Percentiles rank a stretch among this genome's conserved stretches.
Conservation (phyloP, 2,329 filamentous ascomycete genomes). For the Aspergillus fumigatiaffinis region DNA sequence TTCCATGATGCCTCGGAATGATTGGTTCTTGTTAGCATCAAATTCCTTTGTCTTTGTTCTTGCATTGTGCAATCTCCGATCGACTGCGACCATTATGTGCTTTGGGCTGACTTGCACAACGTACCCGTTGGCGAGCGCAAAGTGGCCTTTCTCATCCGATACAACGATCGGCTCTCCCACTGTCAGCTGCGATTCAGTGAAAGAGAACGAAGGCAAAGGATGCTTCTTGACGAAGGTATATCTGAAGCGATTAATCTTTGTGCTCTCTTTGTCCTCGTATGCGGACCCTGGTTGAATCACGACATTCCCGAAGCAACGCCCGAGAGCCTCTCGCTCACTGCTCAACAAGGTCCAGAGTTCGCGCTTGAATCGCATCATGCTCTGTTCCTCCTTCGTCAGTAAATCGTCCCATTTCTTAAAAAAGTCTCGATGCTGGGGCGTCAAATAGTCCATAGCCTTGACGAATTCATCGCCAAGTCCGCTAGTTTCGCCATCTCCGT, state of each 20-base stretch:
- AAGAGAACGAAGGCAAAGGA: slow-evolving; percentile 64
- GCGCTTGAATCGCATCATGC: slow-evolving; percentile 77
- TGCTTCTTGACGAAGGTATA: slow-evolving; percentile 79
- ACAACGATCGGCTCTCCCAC: slow-evolving; percentile 92
- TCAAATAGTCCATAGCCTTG: slow-evolving; percentile 74
- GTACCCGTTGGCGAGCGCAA: slow-evolving; percentile 88
- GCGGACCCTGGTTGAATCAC: slow-evolving; percentile 75
- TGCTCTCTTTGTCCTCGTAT: slow-evolving; percentile 62
- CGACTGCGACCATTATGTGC: slow-evolving; percentile 81
- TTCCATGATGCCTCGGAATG: slow-evolving; percentile 89
- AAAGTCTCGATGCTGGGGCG: slow-evolving; percentile 69
- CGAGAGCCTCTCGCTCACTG: slow-evolving; percentile 77
- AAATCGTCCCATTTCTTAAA: slow-evolving; percentile 94
- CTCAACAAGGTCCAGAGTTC: slow-evolving; percentile 98
- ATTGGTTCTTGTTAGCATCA: slow-evolving; percentile 71
- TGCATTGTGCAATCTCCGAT: slow-evolving; percentile 82
- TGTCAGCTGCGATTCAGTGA: slow-evolving; percentile 82
- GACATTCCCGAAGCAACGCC: slow-evolving; percentile 85
- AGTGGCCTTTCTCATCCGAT: slow-evolving; percentile 92
- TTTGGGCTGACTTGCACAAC: slow-evolving; percentile 72
- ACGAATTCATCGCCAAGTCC: slow-evolving; percentile 79
- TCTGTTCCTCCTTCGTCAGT: slow-evolving; percentile 89
- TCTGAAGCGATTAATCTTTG: slow-evolving; percentile 85
- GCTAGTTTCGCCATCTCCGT: slow-evolving; percentile 75
- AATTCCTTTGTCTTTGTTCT: slow-evolving; percentile 73